Percentiles rank a stretch among this genome's conserved stretches.
Conservation (phyloP, 1,139 yeast species). For the Trichomonascaceae sp. region DNA sequence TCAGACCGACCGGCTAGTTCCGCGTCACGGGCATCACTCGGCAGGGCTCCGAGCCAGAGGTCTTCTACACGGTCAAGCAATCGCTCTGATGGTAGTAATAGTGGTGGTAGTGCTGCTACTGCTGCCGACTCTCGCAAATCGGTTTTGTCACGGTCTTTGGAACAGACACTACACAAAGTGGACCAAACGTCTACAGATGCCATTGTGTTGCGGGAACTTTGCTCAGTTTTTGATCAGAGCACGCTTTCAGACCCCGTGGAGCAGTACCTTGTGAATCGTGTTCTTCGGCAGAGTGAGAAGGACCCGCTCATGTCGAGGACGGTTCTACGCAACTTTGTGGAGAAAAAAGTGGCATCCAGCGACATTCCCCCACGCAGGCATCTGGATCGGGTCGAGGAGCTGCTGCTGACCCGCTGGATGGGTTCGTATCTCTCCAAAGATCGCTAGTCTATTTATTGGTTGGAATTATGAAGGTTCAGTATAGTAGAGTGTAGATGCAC, state of each 20-base stretch:
- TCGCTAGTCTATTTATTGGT: neutral
- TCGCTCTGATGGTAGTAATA: neutral
- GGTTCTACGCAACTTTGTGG: neutral
- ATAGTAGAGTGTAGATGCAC: too few species aligned
- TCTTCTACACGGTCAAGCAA: too few species aligned
- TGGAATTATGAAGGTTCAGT: too few species aligned
- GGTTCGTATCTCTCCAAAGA: slow-evolving; percentile 12
- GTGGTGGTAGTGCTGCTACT: neutral
- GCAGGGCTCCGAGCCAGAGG: too few species aligned
- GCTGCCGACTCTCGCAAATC: too few species aligned
- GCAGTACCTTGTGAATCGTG: slow-evolving; percentile 12
- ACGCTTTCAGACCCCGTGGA: slow-evolving; percentile 12
- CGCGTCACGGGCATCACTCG: slow-evolving; percentile 1
- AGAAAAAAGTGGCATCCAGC: neutral
- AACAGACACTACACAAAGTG: slow-evolving; percentile 10
- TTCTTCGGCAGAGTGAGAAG: slow-evolving; percentile 9
- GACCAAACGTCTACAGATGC: slow-evolving; percentile 9
- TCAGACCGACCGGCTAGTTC: neutral
- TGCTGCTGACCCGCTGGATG: slow-evolving; percentile 35
- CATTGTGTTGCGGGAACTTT: slow-evolving; percentile 5
- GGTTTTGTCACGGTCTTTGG: slow-evolving; percentile 8
- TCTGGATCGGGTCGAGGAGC: slow-evolving; percentile 39
- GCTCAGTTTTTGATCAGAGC: slow-evolving; percentile 7
- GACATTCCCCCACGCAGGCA: slow-evolving; percentile 9
- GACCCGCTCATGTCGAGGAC: neutral